Percentiles rank a stretch among this genome's conserved stretches.
phyloP scores from a whole-genome alignment of 2,329 filamentous ascomycete genomes.

The Ceratocystis lukuohia region DNA sequence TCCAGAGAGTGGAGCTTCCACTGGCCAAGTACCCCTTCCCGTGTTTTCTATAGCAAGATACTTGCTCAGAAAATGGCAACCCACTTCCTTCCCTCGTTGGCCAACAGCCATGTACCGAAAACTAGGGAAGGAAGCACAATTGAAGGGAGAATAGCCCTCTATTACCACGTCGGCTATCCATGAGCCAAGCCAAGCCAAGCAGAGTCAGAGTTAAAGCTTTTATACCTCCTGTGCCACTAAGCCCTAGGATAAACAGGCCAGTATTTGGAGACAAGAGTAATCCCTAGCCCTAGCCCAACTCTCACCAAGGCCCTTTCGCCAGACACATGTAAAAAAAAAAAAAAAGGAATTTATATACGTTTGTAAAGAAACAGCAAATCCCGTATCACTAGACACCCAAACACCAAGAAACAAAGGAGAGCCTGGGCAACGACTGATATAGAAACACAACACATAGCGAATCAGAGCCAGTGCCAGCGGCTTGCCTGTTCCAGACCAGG shows the following conservation, averaged over 20 bases:
- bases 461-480: not conserved
- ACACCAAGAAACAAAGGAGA: not conserved
- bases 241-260: not conserved
- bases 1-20: too few species aligned
- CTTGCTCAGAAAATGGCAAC: not conserved
- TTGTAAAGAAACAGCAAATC: too few species aligned
- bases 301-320: not conserved
- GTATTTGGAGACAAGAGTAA: not conserved
- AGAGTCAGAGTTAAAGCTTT: too few species aligned
- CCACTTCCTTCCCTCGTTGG: not conserved
- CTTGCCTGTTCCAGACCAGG: not conserved
- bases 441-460: not conserved
- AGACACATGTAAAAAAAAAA: not conserved
- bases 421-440: not conserved
- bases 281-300: not conserved
- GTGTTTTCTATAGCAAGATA: not conserved
- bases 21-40: not conserved
- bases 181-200: not conserved
- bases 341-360: too few species aligned
- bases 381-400: too few species aligned
- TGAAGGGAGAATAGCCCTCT: not conserved
- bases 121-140: constrained; percentile 7
- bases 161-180: not conserved
- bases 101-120: constrained; percentile 7
- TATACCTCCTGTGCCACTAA: not conserved